phyloP scores from a whole-genome alignment of 495 filamentous ascomycete species.

The Pyrenopolyporus hunteri region DNA sequence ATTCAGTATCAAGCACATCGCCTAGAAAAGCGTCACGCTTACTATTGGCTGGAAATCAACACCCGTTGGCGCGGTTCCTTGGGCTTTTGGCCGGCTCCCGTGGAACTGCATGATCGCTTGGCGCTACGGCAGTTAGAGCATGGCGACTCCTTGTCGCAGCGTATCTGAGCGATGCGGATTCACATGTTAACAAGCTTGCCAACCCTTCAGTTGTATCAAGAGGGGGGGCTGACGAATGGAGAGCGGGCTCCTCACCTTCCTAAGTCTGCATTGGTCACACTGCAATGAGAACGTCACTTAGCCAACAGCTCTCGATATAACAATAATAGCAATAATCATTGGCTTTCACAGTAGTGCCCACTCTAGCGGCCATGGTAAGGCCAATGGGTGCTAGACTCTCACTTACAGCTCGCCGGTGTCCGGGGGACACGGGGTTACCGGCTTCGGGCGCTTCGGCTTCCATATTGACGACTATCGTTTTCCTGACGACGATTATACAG shows the following conservation, averaged over 20 bases:
- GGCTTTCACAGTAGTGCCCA: background rate
- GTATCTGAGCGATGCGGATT: constrained; percentile 54
- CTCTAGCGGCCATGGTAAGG: background rate
- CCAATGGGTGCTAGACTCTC: constrained; percentile 16
- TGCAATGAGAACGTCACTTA: constrained; percentile 29
- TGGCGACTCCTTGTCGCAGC: constrained; percentile 70
- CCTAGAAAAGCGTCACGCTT: constrained; percentile 28
- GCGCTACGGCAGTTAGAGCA: constrained; percentile 71
- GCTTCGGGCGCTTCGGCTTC: constrained; percentile 24
- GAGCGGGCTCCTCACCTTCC: constrained; percentile 54
- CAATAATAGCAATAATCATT: constrained; percentile 30
- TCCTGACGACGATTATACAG: background rate
- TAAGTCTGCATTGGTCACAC: constrained; percentile 51
- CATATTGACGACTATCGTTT: constrained; percentile 8
- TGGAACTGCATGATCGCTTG: constrained; percentile 61
- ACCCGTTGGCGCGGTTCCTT: constrained; percentile 66
- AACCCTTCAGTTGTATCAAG: constrained; percentile 16
- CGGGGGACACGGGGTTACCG: constrained; percentile 14
- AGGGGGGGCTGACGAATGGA: constrained; percentile 46
- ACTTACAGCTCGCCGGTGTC: constrained; percentile 37
- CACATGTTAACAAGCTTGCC: constrained; percentile 37
- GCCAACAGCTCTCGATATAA: constrained; percentile 20
- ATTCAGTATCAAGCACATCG: background rate
- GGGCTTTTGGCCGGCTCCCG: constrained; percentile 63
- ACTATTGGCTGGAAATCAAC: constrained; percentile 74